These are phyloP conservation scores for Syncephalis fuscata DNA, from an alignment of 371 early-diverging fungal species.

Conservation along the genomic window DNA sequence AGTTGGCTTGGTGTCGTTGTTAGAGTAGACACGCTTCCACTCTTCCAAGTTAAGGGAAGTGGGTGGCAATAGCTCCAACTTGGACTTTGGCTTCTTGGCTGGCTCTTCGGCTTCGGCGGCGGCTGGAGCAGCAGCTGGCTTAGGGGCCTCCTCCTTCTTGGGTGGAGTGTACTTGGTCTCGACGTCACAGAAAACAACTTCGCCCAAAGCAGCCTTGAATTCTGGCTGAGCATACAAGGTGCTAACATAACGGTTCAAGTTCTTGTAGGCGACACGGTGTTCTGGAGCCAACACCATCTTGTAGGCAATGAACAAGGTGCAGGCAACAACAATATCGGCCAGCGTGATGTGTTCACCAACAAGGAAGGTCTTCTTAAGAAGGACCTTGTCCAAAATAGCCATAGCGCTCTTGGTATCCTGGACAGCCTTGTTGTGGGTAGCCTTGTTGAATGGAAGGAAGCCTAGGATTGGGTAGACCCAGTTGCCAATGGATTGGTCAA, in stretches of 20 bases:
- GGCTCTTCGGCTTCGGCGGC: slow-evolving; percentile 37
- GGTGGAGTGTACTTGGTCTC: slow-evolving; percentile 22
- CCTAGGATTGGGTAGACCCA: slow-evolving; percentile 57
- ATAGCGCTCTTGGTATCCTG: slow-evolving; percentile 43
- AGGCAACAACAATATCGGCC: slow-evolving; percentile 66
- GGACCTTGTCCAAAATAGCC: slow-evolving; percentile 46
- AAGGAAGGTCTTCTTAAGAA: slow-evolving; percentile 69
- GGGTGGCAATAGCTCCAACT: slow-evolving; percentile 74
- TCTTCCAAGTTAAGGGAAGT: slow-evolving; percentile 69
- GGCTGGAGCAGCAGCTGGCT: slow-evolving; percentile 24
- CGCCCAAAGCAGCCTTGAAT: slow-evolving; percentile 67
- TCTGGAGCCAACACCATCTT: slow-evolving; percentile 33
- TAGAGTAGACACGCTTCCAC: slow-evolving; percentile 95
- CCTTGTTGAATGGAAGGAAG: slow-evolving; percentile 42
- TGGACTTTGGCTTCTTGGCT: slow-evolving; percentile 82
- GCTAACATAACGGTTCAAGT: slow-evolving; percentile 46
- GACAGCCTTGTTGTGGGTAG: slow-evolving; percentile 40
- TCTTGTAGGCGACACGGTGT: slow-evolving; percentile 61
- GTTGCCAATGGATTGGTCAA: slow-evolving; percentile 21
- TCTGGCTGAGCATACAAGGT: slow-evolving; percentile 48
- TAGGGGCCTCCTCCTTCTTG: slow-evolving; percentile 18
- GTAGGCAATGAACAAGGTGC: slow-evolving; percentile 39
- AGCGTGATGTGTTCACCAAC: slow-evolving; percentile 82
- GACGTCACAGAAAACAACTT: slow-evolving; percentile 37
- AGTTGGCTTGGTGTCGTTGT: slow-evolving; percentile 74